Base-by-base conservation (phyloP, 2,329 filamentous ascomycete species). In the Nannizziopsis arthrosporioides region DNA sequence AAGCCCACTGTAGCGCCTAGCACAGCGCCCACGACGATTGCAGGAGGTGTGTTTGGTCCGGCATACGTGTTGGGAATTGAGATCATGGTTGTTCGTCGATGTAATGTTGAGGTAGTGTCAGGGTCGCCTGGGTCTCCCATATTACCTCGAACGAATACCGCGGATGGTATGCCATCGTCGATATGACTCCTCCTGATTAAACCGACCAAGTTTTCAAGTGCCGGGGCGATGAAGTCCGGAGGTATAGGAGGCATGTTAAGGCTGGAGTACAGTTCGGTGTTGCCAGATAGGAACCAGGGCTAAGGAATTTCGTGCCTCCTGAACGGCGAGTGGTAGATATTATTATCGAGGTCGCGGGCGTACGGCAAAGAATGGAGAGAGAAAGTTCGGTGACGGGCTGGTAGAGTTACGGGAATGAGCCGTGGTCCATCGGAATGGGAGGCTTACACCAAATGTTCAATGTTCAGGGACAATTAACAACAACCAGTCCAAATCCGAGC, bases 1-100 rank as follows among this genome's bases (percentile, higher is more conserved):
- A 79, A 74, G 45, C 70, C 76, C 22, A 63, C 68, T 42, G 74
- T 63, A 50, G 59, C 56, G 61, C 71, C 54, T 58, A 75, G 60
- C 53, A 68, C 73, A 50, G 82, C 81, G 47, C 79, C 80, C 8
- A 72, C 77, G 1, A 82, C 73, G 35, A 73, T 72, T 47, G 76
- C 78, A 0, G 77, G 77, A 5, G 76, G 73, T 19, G 65, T 57
- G 59, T 74, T 63, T 31, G 77, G 65, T 45, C 69, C 68, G 40
- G 72, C 69, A 63, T 84, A 84, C 55, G 77, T 77, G 19, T 76
- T 73, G 1, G 80, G 78, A 55, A 84, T 80, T 52, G 77, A 68
- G 55, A 68, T 55, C 44, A 66, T 63, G 47, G 55, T 55, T 51
- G 60, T 60, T 40, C 57, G 56, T 32, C 48, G 49, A 31, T 18